phyloP scores from a whole-genome alignment of 495 filamentous ascomycete species.

The Lepraria neglecta region DNA sequence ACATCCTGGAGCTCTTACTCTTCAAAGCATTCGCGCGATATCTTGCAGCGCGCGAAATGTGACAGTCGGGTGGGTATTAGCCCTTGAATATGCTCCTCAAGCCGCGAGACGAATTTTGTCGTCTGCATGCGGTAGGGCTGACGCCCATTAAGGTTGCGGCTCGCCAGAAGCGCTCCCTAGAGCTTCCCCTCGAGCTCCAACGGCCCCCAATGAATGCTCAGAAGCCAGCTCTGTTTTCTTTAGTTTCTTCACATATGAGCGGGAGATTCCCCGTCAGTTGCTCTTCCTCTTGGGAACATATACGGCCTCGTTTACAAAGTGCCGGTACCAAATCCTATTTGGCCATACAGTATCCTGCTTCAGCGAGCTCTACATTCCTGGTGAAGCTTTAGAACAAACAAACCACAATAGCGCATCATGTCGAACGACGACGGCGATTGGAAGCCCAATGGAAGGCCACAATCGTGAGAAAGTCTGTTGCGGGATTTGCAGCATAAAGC shows the following conservation, averaged over 20 bases:
- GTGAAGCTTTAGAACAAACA: background rate
- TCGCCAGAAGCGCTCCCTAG: conserved; percentile 6
- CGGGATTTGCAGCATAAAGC: background rate
- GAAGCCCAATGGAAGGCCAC: conserved; percentile 70
- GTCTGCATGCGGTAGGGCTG: conserved; percentile 6
- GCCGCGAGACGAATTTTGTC: background rate
- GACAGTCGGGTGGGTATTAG: background rate
- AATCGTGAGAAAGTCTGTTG: conserved; percentile 59
- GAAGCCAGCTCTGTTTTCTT: background rate
- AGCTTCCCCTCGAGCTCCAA: conserved; percentile 2
- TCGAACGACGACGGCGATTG: conserved; percentile 66
- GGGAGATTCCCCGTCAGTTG: background rate
- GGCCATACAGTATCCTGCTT: background rate
- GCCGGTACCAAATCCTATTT: no score
- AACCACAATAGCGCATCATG: conserved; percentile 31
- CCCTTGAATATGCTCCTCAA: background rate
- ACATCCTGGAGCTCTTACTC: no score
- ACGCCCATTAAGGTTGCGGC: conserved; percentile 2
- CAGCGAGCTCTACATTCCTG: background rate
- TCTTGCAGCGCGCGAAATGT: background rate
- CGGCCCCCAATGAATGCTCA: background rate
- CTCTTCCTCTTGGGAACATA: background rate
- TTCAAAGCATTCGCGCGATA: no score
- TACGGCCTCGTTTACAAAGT: background rate
- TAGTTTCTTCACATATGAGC: background rate